Base-by-base conservation (phyloP, 2,329 filamentous ascomycete genomes). In the Colletotrichum chrysophilum region DNA sequence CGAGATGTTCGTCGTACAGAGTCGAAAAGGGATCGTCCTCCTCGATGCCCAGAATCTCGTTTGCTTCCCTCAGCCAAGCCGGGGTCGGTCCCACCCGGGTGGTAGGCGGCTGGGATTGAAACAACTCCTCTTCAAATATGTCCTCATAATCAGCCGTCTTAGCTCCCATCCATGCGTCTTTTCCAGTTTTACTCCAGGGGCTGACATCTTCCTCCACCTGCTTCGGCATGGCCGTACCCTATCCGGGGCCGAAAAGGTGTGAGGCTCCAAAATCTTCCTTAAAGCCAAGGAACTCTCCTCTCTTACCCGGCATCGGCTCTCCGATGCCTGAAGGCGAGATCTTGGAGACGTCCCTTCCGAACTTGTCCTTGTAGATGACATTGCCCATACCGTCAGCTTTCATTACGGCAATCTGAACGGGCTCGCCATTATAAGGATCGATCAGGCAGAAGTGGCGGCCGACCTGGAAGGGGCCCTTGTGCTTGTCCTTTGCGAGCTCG, bases 261-360 rank as follows among this genome's bases (percentile, higher is more conserved):
- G 72, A 30, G 38, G 72, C 68, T 4, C 61, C 30, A 14, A 14
- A 32, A 16, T 64, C 70, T 13, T 56, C 69, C 13, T 16, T 26
- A 21, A 75, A 72, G n/a, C 72, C 68, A 10, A 26, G n/a, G 30
- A 75, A 75, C 38, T 75, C 72, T 16, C 72, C 72, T 30, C 62
- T 72, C 7, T 8, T 60, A 8, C 72, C 72, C 61, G 61, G 71
- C 34, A 30, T 26, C 9, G 68, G 43, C 28, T 14, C 16, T 6
- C 72, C 72, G 1, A 18, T 32, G 3, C 55, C 13, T 8, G 10
- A 16, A 7, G 69, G 55, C 24, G 18, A 21, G 13, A 61, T 52
- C 5, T 32, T 8, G 13, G 48, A 13, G 12, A 72, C 9, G 12
- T 62, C 38, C 12, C 52, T n/a, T 12, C 36, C 14, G 7, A 60